Base-by-base conservation (phyloP, 495 filamentous ascomycete species). In the Hyaloscypha variabilis region DNA sequence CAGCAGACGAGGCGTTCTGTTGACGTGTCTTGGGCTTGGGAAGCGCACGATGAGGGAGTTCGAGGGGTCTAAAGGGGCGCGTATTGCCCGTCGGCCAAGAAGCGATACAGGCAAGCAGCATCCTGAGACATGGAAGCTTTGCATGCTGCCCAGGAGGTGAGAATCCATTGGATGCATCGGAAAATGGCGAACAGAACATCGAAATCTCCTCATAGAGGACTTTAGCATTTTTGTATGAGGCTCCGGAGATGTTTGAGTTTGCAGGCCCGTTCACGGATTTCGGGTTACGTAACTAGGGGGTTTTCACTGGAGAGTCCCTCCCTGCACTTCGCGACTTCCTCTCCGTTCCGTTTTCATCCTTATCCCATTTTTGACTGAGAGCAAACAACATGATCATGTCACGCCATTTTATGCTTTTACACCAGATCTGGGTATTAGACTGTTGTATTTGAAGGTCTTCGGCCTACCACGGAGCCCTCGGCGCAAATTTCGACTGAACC, bases 1-100 rank as follows among this genome's bases (percentile, higher is more conserved):
- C 11, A 46, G 24, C 14, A 14, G 24, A 50, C 13, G 54, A 58
- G 54, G 54, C 54, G 54, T 58, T 56, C 3, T 21, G 30, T 58
- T 58, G 54, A 58, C 54, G 54, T 58, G 54, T 58, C 30, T 21
- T 58, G 25, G 25, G 1, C n/a, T n/a, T 56, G 21, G 8, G 17
- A 19, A 8, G 19, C 5, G 51, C 5, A 13, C 19, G 26, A 54
- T 23, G 51, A 8, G 51, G 26, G 11, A 8, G 11, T 57, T 57
- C 34, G 54, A 57, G 54, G 54, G 25, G 24, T 57, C 25, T 8
- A 58, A 58, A 23, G 28, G 19, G 28, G 31, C 56, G 31, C n/a
- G 56, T 5, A 31, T 34, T 58, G 54, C 29, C 55, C 62, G 62
- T 31, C 62, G 55, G 62, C 14, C 62, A 58, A 65, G 28, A 46